Conservation (phyloP, 176 grass and related monocot species). For the Hordeum vulgare region MorexV3_pseudomolecules_assembly NC_058522.1:116128445-116128944, state of each 20-base stretch:
- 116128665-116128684: constrained; percentile 19
- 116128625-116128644: constrained; percentile 33
- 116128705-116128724: constrained; percentile 40
- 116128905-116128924: constrained; percentile 25
- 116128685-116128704: constrained; percentile 25
- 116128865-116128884: background rate
- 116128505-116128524: constrained; percentile 33
- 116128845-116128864: constrained; percentile 13
- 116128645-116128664: constrained; percentile 6
- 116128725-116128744: constrained; percentile 28
- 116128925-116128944: constrained; percentile 16
- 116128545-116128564: background rate
- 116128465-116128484: background rate
- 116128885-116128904: background rate
- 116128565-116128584: constrained; percentile 19
- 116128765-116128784: background rate
- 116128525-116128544: constrained; percentile 23
- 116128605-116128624: constrained; percentile 45
- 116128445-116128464: constrained; percentile 21
- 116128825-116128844: background rate
- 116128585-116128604: constrained; percentile 37
- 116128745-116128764: background rate
- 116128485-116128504: background rate
- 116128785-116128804: constrained; percentile 1
- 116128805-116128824: constrained; percentile 32